phyloP scores from a whole-genome alignment of 331 rosid species.

The Rosa hybrid region DNA sequence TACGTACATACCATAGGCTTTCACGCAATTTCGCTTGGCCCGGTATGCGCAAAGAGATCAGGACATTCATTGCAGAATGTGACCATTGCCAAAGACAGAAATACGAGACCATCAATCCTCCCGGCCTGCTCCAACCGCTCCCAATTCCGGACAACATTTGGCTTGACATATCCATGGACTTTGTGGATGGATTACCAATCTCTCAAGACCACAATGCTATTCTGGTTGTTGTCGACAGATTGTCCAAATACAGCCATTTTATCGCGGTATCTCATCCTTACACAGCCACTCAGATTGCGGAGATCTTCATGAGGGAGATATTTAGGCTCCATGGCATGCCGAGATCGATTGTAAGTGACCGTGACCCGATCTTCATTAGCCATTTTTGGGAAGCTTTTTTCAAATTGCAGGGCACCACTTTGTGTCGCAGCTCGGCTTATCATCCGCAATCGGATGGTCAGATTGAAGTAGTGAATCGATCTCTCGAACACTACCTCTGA shows the following conservation, averaged over 20 bases:
- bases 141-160: not conserved
- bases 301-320: not conserved
- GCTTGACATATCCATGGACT: not conserved
- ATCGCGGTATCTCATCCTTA: not conserved
- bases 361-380: not conserved
- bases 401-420: too few species aligned
- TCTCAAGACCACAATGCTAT: not conserved
- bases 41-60: not conserved
- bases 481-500: not conserved
- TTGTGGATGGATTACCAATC: accelerated
- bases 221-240: not conserved
- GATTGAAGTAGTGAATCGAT: accelerated
- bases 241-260: not conserved
- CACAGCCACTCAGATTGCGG: accelerated
- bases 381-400: not conserved
- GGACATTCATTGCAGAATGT: not conserved
- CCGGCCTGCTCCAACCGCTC: not conserved
- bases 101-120: accelerated
- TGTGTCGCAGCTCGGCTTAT: not conserved
- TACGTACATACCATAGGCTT: too few species aligned
- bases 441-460: not conserved
- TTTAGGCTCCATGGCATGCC: not conserved
- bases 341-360: not conserved
- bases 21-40: not conserved
- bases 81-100: not conserved